phyloP scores from a whole-genome alignment of 2,329 filamentous ascomycete genomes.

The Colletotrichum nymphaeae region DNA sequence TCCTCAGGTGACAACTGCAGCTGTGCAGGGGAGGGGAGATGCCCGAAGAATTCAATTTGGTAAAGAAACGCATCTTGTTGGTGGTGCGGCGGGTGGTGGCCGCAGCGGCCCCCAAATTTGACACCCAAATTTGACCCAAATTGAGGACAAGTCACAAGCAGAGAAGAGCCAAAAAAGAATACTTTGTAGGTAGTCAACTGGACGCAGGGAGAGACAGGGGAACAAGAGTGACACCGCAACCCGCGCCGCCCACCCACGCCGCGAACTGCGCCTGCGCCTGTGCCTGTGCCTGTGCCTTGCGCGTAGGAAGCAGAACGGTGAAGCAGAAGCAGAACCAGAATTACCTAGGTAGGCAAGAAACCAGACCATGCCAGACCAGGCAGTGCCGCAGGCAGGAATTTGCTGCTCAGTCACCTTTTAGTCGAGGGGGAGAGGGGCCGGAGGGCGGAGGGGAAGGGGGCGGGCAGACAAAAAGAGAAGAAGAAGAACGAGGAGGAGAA shows the following conservation, averaged over 20 bases:
- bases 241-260: neutral
- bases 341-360: neutral
- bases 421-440: neutral
- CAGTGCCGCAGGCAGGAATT: neutral
- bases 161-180: no score
- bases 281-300: no score
- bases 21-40: neutral
- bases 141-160: neutral
- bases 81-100: neutral
- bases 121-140: neutral
- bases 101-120: slow-evolving; percentile 15
- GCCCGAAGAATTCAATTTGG: neutral
- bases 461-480: neutral
- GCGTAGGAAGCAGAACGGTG: no score
- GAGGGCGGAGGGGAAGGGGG: neutral
- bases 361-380: neutral
- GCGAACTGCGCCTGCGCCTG: neutral
- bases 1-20: slow-evolving; percentile 7
- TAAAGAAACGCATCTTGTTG: neutral
- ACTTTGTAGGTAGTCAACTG: no score
- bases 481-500: neutral
- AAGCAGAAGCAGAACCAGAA: no score
- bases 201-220: slow-evolving; percentile 11
- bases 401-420: neutral
- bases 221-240: slow-evolving; percentile 16